Percentiles rank a stretch among this genome's conserved stretches.
Evolutionary conservation across 257 asterid genomes (phyloP).

Genomic region (Leptodermis oblonga): DNA sequence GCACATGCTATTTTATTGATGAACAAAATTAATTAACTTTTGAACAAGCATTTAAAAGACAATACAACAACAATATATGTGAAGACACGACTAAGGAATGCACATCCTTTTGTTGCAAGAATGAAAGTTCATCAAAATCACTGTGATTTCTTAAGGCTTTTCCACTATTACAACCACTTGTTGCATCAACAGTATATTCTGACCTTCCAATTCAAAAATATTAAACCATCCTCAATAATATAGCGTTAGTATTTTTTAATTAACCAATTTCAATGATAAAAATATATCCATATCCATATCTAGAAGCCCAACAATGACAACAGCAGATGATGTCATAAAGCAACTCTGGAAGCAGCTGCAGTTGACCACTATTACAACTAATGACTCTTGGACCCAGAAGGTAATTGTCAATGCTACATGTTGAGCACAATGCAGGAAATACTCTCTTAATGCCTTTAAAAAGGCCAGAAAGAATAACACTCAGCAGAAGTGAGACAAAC

Average conservation of each 20-base stretch:
- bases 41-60: too few species aligned
- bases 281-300: not conserved
- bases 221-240: too few species aligned
- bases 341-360: slow-evolving; percentile 1
- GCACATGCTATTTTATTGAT: too few species aligned
- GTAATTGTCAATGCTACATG: not conserved
- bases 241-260: not conserved
- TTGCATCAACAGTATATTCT: too few species aligned
- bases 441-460: not conserved
- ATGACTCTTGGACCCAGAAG: not conserved
- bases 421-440: not conserved
- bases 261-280: not conserved
- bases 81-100: too few species aligned
- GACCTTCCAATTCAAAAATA: too few species aligned
- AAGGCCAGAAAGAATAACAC: not conserved
- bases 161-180: too few species aligned
- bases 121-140: too few species aligned
- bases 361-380: not conserved
- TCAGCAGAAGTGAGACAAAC: not conserved
- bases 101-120: too few species aligned
- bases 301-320: not conserved
- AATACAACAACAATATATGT: too few species aligned
- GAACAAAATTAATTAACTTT: too few species aligned
- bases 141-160: too few species aligned
- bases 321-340: not conserved